Conservation (phyloP, 2,329 filamentous ascomycete genomes). For the Bipolaris sorokiniana region DNA sequence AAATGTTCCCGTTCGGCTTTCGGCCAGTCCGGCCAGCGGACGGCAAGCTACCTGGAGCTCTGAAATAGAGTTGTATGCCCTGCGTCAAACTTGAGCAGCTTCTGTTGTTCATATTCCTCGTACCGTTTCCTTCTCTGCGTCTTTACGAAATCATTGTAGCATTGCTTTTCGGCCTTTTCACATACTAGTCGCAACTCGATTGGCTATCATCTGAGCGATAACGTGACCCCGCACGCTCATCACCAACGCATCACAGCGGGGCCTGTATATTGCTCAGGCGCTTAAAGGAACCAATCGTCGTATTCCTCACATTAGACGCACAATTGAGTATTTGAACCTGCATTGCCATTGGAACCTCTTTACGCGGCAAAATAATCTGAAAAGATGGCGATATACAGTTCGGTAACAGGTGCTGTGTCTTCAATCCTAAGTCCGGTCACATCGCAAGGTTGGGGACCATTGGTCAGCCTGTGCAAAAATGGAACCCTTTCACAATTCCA, state of each 20-base stretch:
- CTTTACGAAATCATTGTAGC: constrained; percentile 6
- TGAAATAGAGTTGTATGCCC: constrained; percentile 14
- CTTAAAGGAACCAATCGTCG: neutral
- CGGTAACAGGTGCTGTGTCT: constrained; percentile 48
- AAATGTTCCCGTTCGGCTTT: constrained; percentile 26
- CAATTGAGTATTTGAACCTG: constrained; percentile 1
- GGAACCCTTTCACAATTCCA: constrained; percentile 55
- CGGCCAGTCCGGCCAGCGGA: constrained; percentile 14
- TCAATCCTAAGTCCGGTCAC: constrained; percentile 52
- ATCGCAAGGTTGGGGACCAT: constrained; percentile 56
- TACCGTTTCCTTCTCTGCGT: constrained; percentile 6
- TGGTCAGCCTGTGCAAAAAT: constrained; percentile 55
- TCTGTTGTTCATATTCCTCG: constrained; percentile 11
- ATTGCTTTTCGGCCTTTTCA: constrained; percentile 7
- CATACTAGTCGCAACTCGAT: neutral
- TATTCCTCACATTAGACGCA: neutral
- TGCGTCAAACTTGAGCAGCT: constrained; percentile 1
- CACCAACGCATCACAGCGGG: neutral
- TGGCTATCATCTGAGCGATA: neutral
- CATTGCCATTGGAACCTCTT: too few relatives aligned
- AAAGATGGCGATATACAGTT: constrained; percentile 46
- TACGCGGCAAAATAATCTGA: neutral
- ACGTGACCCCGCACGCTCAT: neutral
- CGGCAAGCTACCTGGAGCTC: constrained; percentile 4
- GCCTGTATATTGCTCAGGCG: neutral